Conservation (phyloP, 2,329 filamentous ascomycete species). For the Elsinoe necatrix region DNA sequence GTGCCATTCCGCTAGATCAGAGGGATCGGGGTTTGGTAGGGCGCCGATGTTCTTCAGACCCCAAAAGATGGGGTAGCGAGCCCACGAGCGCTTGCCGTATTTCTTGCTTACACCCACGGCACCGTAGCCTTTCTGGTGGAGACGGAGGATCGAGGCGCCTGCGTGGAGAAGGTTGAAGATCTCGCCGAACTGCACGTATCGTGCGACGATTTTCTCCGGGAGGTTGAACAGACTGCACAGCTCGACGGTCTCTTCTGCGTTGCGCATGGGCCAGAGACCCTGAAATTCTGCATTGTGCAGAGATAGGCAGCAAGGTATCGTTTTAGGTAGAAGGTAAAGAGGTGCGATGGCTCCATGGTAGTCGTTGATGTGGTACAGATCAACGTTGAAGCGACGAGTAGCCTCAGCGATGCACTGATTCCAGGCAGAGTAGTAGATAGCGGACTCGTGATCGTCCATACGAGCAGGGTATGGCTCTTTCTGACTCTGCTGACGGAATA, state of each 20-base stretch:
- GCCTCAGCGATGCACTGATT: conserved; percentile 60
- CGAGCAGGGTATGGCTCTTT: conserved; percentile 57
- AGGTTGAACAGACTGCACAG: conserved; percentile 59
- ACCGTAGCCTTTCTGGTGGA: conserved; percentile 60
- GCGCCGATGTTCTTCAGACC: conserved; percentile 54
- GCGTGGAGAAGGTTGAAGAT: conserved; percentile 62
- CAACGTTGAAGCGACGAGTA: conserved; percentile 53
- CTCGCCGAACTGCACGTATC: conserved; percentile 60
- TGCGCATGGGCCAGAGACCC: conserved; percentile 60
- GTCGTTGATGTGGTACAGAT: conserved; percentile 60
- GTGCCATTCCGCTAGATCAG: conserved; percentile 54
- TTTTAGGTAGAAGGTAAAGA: conserved; percentile 55
- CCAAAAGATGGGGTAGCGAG: conserved; percentile 63
- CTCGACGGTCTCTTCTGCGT: conserved; percentile 52
- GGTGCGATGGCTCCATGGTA: conserved; percentile 57
- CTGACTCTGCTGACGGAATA: conserved; percentile 57
- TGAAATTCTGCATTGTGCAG: conserved; percentile 64
- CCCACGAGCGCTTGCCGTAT: conserved; percentile 58
- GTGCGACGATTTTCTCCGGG: conserved; percentile 46
- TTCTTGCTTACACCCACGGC: conserved; percentile 61
- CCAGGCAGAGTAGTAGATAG: conserved; percentile 62
- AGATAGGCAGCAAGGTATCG: conserved; percentile 54
- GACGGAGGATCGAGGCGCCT: conserved; percentile 56
- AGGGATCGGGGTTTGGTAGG: conserved; percentile 57
- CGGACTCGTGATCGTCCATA: conserved; percentile 61